Base-by-base conservation (phyloP, 352 stramenopile species). In the Phytophthora sp. region DNA sequence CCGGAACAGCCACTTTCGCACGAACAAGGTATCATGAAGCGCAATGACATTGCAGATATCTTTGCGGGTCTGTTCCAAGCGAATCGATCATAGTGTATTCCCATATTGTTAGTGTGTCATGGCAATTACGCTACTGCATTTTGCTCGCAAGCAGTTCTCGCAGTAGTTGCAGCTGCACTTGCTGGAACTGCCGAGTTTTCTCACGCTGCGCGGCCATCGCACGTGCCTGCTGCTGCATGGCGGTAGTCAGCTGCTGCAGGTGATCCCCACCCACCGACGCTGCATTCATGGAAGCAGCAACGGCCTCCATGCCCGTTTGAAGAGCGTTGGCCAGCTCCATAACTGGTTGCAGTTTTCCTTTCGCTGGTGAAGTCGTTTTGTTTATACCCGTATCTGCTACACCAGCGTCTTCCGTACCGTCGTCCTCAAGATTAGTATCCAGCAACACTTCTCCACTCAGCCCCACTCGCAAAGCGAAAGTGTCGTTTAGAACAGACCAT, bases 401-500 rank as follows among this genome's bases (percentile, higher is more conserved):
- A 13, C n/a, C n/a, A 23, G 7, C 9, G n/a, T 26, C 38, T 24
- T 26, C 38, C 11, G 38, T 26, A 23, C 5, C 38, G 38, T 45
- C 38, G 38, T 45, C 18, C 16, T 24, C n/a, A n/a, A 26, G n/a
- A 24, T 53, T 15, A 38, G 30, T 35, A 31, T 54, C 41, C 9
- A 54, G 11, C 39, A 62, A 24, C 24, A 50, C 55, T 26, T 63
- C 42, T 5, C 30, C 42, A 27, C 42, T 41, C 16, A 55, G 18
- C 8, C 31, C 44, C 9, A 41, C 44, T n/a, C n/a, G 42, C 2
- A 21, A 26, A 9, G 12, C 42, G 55, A 63, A 56, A 4, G 55
- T 42, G 16, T 50, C 42, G 35, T 55, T 46, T 18, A 63, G 16
- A 38, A 63, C 20, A 15, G 21, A 18, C 44, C 55, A 55, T 4